phyloP scores from a whole-genome alignment of 768 basidiomycete genomes.

The Mycena chlorophos region DNA sequence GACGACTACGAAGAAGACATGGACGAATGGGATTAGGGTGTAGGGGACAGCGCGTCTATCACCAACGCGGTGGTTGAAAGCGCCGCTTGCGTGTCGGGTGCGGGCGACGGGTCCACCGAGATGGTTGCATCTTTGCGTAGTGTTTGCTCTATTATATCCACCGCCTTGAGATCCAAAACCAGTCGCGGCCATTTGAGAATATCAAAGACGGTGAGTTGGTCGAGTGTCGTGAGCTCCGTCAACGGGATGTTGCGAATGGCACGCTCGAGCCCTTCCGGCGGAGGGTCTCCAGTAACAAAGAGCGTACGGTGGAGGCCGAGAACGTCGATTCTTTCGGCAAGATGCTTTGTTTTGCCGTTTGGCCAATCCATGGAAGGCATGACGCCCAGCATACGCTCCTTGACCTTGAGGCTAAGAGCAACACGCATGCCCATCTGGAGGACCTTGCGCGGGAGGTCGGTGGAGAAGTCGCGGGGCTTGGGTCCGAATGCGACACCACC shows the following conservation, averaged over 20 bases:
- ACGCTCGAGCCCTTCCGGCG: conserved; percentile 57
- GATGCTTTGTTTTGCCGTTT: conserved; percentile 66
- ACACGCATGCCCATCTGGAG: conserved; percentile 91
- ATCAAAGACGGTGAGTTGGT: conserved; percentile 78
- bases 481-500: conserved; percentile 94
- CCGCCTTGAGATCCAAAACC: conserved; percentile 78
- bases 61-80: too few relatives aligned
- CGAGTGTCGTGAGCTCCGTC: conserved; percentile 60
- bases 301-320: conserved; percentile 74
- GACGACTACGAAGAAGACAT: conserved; percentile 17
- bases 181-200: conserved; percentile 80
- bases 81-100: conserved; percentile 9
- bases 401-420: conserved; percentile 81
- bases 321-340: conserved; percentile 60
- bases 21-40: conserved; percentile 17
- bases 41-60: too few relatives aligned
- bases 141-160: conserved; percentile 72
- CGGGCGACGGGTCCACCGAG: conserved; percentile 32
- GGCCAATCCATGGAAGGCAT: conserved; percentile 75
- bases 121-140: conserved; percentile 54
- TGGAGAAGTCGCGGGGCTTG: conserved; percentile 88
- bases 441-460: conserved; percentile 90
- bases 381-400: conserved; percentile 71
- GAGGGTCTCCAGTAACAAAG: conserved; percentile 68
- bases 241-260: conserved; percentile 72